These are phyloP conservation scores for Boechera stricta DNA, from an alignment of 345 rosid species.

Conservation along the genomic window DNA sequence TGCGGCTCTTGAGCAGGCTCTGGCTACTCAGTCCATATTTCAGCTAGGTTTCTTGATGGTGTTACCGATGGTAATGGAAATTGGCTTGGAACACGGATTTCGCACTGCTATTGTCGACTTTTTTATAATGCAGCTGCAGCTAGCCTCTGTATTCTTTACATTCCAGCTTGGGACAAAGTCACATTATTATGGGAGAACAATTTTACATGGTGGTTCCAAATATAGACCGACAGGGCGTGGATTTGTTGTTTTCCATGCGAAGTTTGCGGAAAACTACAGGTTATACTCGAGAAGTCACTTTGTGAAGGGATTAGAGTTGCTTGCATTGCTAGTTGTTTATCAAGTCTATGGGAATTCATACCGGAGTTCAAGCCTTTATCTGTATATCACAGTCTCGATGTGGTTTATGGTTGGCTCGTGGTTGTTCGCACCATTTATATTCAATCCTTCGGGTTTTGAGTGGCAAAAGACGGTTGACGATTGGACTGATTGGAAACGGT, in stretches of 20 bases:
- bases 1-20: conserved; percentile 80
- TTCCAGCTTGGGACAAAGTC: conserved; percentile 98
- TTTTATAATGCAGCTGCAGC: conserved; percentile 92
- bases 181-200: conserved; percentile 85
- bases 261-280: conserved; percentile 90
- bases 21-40: conserved; percentile 81
- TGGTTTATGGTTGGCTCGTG: conserved; percentile 97
- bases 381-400: conserved; percentile 76
- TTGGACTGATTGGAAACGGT: conserved; percentile 98
- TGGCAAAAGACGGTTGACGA: conserved; percentile 98
- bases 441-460: conserved; percentile 96
- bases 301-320: conserved; percentile 86
- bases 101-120: conserved; percentile 86
- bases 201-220: conserved; percentile 91
- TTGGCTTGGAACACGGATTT: conserved; percentile 89
- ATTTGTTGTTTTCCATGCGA: conserved; percentile 89
- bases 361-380: conserved; percentile 70
- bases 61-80: conserved; percentile 95
- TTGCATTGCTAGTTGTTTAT: conserved; percentile 68
- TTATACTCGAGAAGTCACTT: conserved; percentile 93
- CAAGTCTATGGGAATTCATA: conserved; percentile 73
- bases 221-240: conserved; percentile 90
- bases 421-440: conserved; percentile 93
- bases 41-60: conserved; percentile 86
- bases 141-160: conserved; percentile 91